Evolutionary conservation across 2,329 filamentous ascomycete genomes (phyloP), one percentile per base, ranked within the genome.

Genomic region (Fusarium robinianum): DNA sequence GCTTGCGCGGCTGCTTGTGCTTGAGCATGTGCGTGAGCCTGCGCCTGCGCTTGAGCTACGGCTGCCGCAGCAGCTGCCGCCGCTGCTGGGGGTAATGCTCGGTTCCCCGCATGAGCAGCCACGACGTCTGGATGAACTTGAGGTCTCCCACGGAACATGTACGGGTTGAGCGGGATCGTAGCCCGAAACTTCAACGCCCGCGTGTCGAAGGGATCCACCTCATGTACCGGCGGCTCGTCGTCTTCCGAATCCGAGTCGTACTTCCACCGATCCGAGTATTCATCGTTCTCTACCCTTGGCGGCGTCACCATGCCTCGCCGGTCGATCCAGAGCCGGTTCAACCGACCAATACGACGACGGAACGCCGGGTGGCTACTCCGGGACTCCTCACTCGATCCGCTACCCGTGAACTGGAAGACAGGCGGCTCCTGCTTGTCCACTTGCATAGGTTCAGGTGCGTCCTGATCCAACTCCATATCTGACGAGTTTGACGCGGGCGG

Each of bases 181-280:
- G 80, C 77, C 25, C 82, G 72, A 57, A 83, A 85, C 57, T 77
- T 80, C 57, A 85, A 68, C 15, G 80, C 77, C 15, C 73, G 71
- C 11, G 76, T 78, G 57, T 81, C 80, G 56, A 78, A 84, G 24
- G 85, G 87, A 63, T 96, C 90, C 45, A 91, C 78, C 41, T 85
- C 79, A 72, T 90, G 90, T 48, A 84, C 75, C 16, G 85, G 77
- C 41, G 84, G 81, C 44, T 90, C 87, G 38, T 91, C 87, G 32
- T 95, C 89, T 53, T 92, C 89, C 49, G 90, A 88, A 59, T 95
- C 88, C 17, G 85, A 84, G 62, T 95, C 89, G 70, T 89, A 95
- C 70, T 90, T 95, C 80, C 87, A 96, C 49, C 84, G 80, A 63
- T 92, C 88, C 17, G 70, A 72, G 43, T 77, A 70, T 35, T 75